phyloP scores from a whole-genome alignment of 2,329 filamentous ascomycete species.

The Knoxdaviesia capensis region DNA sequence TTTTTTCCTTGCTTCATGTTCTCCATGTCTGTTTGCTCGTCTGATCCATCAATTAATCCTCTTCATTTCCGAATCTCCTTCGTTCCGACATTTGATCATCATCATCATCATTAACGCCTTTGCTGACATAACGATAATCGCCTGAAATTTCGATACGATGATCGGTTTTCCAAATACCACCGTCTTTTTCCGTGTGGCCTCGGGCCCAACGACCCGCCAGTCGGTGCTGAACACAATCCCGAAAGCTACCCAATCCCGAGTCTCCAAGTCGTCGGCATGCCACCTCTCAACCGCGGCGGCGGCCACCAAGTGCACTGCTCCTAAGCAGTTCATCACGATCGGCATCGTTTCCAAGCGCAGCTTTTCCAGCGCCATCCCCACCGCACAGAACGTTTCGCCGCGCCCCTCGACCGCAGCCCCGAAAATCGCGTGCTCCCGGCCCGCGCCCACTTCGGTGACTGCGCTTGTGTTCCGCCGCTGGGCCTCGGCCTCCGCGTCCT shows the following conservation, averaged over 20 bases:
- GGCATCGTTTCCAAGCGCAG: slow-evolving; percentile 4
- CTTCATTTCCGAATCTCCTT: too few species aligned
- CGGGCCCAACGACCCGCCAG: neutral
- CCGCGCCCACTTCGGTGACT: slow-evolving; percentile 7
- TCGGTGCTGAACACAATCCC: too few species aligned
- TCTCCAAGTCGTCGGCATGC: too few species aligned
- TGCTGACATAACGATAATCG: neutral
- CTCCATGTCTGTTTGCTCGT: too few species aligned
- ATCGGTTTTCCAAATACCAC: neutral
- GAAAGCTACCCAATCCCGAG: too few species aligned
- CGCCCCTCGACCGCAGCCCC: slow-evolving; percentile 3
- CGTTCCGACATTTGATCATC: too few species aligned
- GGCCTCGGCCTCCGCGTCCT: slow-evolving; percentile 8
- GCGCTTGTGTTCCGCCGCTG: slow-evolving; percentile 5
- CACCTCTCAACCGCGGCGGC: neutral
- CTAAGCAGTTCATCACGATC: neutral
- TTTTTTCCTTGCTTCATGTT: too few species aligned
- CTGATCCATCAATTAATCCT: too few species aligned
- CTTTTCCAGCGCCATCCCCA: slow-evolving; percentile 7
- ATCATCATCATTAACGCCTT: neutral
- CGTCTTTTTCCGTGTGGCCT: neutral
- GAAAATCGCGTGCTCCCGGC: neutral
- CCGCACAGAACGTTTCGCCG: slow-evolving; percentile 5
- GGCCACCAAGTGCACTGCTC: too few species aligned
- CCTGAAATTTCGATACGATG: neutral